Base-by-base conservation (phyloP, 2,329 filamentous ascomycete species). In the Knufia petricola region DNA sequence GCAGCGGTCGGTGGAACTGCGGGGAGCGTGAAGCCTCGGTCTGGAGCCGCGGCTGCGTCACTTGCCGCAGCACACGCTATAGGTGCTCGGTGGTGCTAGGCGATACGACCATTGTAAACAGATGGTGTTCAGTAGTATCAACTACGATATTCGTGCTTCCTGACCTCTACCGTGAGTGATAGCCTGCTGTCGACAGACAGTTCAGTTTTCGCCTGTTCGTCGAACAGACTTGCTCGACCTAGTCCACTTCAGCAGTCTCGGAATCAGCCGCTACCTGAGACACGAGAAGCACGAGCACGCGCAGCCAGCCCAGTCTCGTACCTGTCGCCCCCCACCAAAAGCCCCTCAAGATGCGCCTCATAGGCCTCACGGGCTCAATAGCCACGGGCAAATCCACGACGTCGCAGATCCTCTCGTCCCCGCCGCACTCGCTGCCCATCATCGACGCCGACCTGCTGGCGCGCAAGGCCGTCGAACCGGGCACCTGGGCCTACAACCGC, bases 371-470 rank as follows among this genome's bases (percentile, higher is more conserved):
- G 7, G 92, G 92, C 64, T 95, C 89, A 52, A 96, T 98, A 63
- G 92, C 92, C 52, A 98, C 92, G 4, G 92, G 92, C 65, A 98
- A 98, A 77, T 95, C 90, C 39, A 98, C 90, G 57, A 88, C 95
- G 48, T 95, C 92, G 23, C 74, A 77, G 32, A 77, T 95, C 58
- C 85, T 98, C 60, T 80, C 84, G 44, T 75, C 79, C 3, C 73
- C 85, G 3, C 92, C 90, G 0, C 85, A 95, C 73, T 83, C 79
- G 52, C 77, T 98, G 53, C 89, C 92, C 60, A 77, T 98, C 59
- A 83, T 98, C 70, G 92, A 98, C 64, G 90, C 92, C 63, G 92
- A 98, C 70, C 70, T 94, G 49, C 77, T 96, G 52, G 90, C 92
- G 41, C 88, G 90, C 59, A 78, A 92, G 65, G 92, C 96, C 51